A percentile compares a stretch with the other conserved stretches of the same genome.
These are phyloP conservation scores for Aphanoascus verrucosus DNA, from an alignment of 2,329 filamentous ascomycete genomes.

Conservation along the genomic window DNA sequence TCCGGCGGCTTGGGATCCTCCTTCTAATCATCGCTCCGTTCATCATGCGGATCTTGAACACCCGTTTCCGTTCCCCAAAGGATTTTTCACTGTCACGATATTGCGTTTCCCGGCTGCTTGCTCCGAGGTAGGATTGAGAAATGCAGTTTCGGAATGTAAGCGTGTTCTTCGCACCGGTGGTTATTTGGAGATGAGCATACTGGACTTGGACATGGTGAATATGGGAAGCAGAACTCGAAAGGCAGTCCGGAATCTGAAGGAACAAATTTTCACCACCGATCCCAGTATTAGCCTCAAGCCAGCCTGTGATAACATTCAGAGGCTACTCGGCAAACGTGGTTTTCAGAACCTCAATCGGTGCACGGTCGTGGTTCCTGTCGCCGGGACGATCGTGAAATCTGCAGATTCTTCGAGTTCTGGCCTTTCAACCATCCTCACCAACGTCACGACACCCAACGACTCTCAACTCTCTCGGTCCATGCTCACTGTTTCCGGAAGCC, in stretches of 20 bases:
- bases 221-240: constrained; percentile 39
- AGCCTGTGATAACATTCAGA: constrained; percentile 39
- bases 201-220: constrained; percentile 43
- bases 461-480: constrained; percentile 19
- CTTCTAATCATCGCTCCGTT: constrained; percentile 35
- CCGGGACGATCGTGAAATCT: constrained; percentile 35
- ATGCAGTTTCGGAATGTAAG: constrained; percentile 40
- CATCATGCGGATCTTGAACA: constrained; percentile 33
- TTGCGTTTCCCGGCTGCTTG: constrained; percentile 39
- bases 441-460: constrained; percentile 21
- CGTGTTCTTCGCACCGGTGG: constrained; percentile 41
- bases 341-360: constrained; percentile 42
- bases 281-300: constrained; percentile 38
- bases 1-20: constrained; percentile 35
- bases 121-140: constrained; percentile 34
- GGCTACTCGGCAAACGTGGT: constrained; percentile 35
- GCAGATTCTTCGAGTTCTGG: constrained; percentile 34
- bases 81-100: constrained; percentile 38
- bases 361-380: constrained; percentile 40
- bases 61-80: constrained; percentile 38
- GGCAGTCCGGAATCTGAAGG: constrained; percentile 37
- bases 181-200: constrained; percentile 39
- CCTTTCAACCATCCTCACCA: constrained; percentile 22
- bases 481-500: constrained; percentile 18
- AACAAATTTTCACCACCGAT: constrained; percentile 35